A percentile compares a stretch with the other conserved stretches of the same genome.
Conservation (phyloP, 2,329 filamentous ascomycete species). For the Apiospora sp. region DNA sequence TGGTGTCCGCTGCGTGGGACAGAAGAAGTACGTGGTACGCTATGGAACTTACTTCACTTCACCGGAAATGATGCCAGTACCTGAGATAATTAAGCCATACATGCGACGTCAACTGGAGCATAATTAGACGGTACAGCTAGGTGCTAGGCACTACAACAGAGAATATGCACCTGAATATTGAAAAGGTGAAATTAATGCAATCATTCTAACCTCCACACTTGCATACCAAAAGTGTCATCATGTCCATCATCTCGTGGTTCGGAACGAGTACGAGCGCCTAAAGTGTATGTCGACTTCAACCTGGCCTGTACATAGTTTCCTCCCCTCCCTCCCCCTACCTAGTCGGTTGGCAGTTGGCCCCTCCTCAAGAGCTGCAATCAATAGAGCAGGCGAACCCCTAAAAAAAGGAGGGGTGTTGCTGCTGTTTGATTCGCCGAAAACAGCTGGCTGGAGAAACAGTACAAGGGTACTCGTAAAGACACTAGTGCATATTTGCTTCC, state of each 20-base stretch:
- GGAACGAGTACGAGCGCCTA: not conserved
- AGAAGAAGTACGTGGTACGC: conserved; percentile 22
- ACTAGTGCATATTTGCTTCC: conserved; percentile 4
- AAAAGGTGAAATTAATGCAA: not conserved
- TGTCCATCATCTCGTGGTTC: not conserved
- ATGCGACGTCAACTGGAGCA: not conserved
- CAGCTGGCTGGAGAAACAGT: not conserved
- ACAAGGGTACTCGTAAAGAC: not conserved
- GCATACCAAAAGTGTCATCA: not conserved
- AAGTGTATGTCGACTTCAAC: conserved; percentile 3
- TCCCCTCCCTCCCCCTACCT: not conserved
- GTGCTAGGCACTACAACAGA: not conserved
- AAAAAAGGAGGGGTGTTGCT: conserved; percentile 9
- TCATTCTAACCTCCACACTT: no score
- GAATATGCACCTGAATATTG: not conserved
- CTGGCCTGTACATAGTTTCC: not conserved
- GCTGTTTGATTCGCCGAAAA: not conserved
- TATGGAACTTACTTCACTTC: not conserved
- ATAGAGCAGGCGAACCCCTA: not conserved
- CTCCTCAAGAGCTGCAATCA: not conserved
- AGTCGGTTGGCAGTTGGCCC: not conserved
- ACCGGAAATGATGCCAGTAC: conserved; percentile 12
- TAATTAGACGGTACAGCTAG: not conserved
- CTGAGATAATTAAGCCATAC: conserved; percentile 14
- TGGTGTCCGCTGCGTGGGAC: conserved; percentile 23